These are phyloP conservation scores for Metschnikowia orientalis DNA, from an alignment of 805 yeast species.

Conservation along the genomic window DNA sequence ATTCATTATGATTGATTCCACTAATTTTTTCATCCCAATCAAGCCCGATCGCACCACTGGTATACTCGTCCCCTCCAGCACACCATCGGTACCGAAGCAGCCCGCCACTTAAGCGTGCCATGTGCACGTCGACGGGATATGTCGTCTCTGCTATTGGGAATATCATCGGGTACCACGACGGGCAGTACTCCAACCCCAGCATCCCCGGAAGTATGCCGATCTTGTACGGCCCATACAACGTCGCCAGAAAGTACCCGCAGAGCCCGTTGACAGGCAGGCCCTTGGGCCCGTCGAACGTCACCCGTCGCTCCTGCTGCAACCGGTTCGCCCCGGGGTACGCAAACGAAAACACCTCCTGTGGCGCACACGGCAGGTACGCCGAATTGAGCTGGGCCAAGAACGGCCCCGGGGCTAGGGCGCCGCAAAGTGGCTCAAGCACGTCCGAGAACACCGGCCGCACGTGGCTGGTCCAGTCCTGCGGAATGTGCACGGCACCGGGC, in stretches of 20 bases:
- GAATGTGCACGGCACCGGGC: conserved; percentile 39
- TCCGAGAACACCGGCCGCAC: conserved; percentile 68
- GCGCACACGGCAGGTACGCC: conserved; percentile 26
- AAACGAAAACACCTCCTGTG: conserved; percentile 58
- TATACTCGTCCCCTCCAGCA: too few species aligned
- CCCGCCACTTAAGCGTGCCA: too few species aligned
- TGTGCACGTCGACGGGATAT: conserved; percentile 6
- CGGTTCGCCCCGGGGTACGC: conserved; percentile 44
- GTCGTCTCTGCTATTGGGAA: conserved; percentile 25
- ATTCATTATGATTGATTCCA: too few species aligned
- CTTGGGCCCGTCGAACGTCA: conserved; percentile 40
- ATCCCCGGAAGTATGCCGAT: conserved; percentile 39
- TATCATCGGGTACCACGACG: conserved; percentile 37
- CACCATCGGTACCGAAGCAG: too few species aligned
- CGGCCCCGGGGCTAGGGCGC: background rate
- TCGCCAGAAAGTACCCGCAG: conserved; percentile 70
- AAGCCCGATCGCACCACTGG: too few species aligned
- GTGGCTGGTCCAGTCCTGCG: conserved; percentile 49
- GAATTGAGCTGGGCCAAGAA: conserved; percentile 18
- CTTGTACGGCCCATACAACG: conserved; percentile 53
- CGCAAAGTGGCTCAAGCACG: conserved; percentile 27
- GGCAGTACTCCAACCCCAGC: conserved; percentile 20
- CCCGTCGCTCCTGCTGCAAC: conserved; percentile 8
- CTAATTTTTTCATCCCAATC: too few species aligned
- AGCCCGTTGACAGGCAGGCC: conserved; percentile 50